Conservation (phyloP, 2,329 filamentous ascomycete genomes). For the Torrubiella hemipterigena region DNA sequence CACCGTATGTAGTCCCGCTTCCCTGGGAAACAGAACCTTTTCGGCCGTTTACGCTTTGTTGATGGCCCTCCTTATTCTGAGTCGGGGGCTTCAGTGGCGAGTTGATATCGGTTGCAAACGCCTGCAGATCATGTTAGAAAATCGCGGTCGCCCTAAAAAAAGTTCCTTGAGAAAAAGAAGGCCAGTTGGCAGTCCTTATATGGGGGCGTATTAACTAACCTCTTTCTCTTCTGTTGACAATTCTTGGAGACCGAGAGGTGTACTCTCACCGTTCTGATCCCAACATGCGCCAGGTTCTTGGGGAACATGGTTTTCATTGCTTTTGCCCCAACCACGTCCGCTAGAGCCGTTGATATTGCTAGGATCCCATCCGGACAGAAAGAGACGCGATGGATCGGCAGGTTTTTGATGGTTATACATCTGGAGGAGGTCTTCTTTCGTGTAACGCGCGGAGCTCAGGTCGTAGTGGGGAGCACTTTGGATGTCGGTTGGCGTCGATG, state of each 20-base stretch:
- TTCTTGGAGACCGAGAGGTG: slow-evolving; percentile 61
- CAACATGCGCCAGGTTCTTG: slow-evolving; percentile 88
- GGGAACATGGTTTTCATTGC: slow-evolving; percentile 57
- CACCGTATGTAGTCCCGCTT: slow-evolving; percentile 49
- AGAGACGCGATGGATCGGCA: slow-evolving; percentile 51
- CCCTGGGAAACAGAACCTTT: slow-evolving; percentile 75
- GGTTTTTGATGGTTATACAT: slow-evolving; percentile 49
- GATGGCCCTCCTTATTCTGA: slow-evolving; percentile 55
- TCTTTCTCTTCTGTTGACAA: slow-evolving; percentile 53
- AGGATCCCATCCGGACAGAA: slow-evolving; percentile 69
- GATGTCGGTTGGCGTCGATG: too few relatives aligned
- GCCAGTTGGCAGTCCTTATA: background rate
- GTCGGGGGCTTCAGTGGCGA: slow-evolving; percentile 80
- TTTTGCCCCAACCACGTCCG: slow-evolving; percentile 64
- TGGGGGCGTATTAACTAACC: slow-evolving; percentile 23
- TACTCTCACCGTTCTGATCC: slow-evolving; percentile 59
- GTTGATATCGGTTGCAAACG: slow-evolving; percentile 80
- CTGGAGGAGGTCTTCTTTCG: slow-evolving; percentile 65
- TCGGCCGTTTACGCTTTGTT: slow-evolving; percentile 52
- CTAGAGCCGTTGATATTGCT: slow-evolving; percentile 53
- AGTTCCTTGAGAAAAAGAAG: too few relatives aligned
- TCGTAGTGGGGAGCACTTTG: too few relatives aligned
- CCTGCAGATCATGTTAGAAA: slow-evolving; percentile 32
- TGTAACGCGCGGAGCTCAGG: slow-evolving; percentile 49
- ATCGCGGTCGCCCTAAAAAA: too few relatives aligned